These are phyloP conservation scores for Alternaria arbusti DNA, from an alignment of 2,329 filamentous ascomycete species.

Conservation along the genomic window DNA sequence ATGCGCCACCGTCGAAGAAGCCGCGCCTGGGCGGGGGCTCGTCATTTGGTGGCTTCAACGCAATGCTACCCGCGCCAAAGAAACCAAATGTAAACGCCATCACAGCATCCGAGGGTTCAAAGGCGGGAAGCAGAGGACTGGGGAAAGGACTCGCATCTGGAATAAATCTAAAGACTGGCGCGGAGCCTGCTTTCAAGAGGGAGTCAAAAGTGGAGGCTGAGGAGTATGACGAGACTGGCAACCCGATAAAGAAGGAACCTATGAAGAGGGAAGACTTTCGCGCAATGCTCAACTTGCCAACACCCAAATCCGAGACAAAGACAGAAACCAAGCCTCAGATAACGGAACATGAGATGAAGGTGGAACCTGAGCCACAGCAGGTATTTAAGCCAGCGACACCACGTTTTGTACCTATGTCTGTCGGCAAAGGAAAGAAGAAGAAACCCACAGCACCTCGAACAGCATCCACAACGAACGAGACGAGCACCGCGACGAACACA, in stretches of 20 bases:
- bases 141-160: constrained; percentile 58
- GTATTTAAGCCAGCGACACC: constrained; percentile 78
- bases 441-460: constrained; percentile 22
- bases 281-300: constrained; percentile 44
- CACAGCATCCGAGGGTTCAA: constrained; percentile 31
- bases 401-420: constrained; percentile 86
- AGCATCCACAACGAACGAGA: neutral
- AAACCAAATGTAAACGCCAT: constrained; percentile 44
- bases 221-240: constrained; percentile 47
- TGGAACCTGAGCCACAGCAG: constrained; percentile 50
- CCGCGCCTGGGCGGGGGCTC: constrained; percentile 67
- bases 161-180: constrained; percentile 81
- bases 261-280: constrained; percentile 41
- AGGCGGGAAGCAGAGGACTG: constrained; percentile 40
- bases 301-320: constrained; percentile 32
- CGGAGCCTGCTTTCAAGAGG: constrained; percentile 80
- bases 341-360: constrained; percentile 46
- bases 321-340: constrained; percentile 35
- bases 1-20: constrained; percentile 70
- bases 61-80: constrained; percentile 86
- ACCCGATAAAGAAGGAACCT: constrained; percentile 34
- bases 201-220: constrained; percentile 53
- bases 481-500: neutral
- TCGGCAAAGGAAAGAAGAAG: constrained; percentile 71
- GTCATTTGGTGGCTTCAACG: constrained; percentile 81